These are phyloP conservation scores for Arthrobotrys pseudoclavata DNA, from an alignment of 2,329 filamentous ascomycete species.

Conservation along the genomic window DNA sequence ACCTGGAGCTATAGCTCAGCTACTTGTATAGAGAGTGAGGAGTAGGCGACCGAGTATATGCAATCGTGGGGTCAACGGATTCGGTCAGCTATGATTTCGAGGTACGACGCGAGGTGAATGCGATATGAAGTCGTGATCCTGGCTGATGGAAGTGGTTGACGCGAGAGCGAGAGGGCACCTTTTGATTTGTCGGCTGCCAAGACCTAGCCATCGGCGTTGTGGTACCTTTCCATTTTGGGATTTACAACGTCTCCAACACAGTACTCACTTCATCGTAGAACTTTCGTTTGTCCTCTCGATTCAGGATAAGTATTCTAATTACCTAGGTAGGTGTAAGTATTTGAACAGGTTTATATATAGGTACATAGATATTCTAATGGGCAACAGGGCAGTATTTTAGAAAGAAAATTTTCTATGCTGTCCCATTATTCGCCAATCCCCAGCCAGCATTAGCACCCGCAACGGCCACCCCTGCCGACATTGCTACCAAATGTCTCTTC, in stretches of 20 bases:
- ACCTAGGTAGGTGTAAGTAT: neutral
- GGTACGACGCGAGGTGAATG: neutral
- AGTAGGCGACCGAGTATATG: neutral
- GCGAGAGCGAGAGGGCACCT: conserved; percentile 22
- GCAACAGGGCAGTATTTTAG: neutral
- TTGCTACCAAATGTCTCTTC: conserved; percentile 59
- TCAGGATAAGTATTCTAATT: too few relatives aligned
- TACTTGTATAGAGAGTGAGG: neutral
- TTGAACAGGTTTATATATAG: neutral
- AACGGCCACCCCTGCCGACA: conserved; percentile 34
- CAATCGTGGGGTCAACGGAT: neutral
- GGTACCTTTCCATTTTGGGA: neutral
- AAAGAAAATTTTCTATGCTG: conserved; percentile 1
- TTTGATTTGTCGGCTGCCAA: conserved; percentile 32
- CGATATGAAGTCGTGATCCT: conserved; percentile 22
- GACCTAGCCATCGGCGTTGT: conserved; percentile 13
- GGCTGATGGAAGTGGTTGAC: conserved; percentile 5
- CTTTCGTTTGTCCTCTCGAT: too few relatives aligned
- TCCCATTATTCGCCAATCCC: conserved; percentile 48
- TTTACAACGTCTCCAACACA: conserved; percentile 19
- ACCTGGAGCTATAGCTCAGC: conserved; percentile 4
- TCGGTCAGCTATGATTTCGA: neutral
- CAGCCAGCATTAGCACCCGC: conserved; percentile 30
- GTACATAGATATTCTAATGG: neutral
- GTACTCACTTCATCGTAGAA: neutral